Evolutionary conservation across 2,329 filamentous ascomycete species (phyloP).

Genomic region (Pseudonectria buxi): DNA sequence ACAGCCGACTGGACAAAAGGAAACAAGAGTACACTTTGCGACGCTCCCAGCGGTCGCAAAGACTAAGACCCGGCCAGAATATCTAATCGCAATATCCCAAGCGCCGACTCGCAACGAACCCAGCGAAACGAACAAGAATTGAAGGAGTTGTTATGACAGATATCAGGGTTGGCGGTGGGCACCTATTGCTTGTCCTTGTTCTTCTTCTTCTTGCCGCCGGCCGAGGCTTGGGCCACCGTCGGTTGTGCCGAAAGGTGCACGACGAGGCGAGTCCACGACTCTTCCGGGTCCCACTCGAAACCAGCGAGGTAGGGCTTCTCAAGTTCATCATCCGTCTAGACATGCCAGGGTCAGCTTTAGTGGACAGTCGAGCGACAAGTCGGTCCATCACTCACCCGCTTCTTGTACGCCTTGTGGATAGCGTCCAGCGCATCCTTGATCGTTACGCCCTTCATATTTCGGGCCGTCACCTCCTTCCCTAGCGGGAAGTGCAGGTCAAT

Average conservation of each 20-base stretch:
- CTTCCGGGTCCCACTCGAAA: conserved; percentile 94
- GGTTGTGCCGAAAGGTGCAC: conserved; percentile 77
- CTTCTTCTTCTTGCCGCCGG: conserved; percentile 61
- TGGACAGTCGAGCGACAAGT: too few relatives aligned
- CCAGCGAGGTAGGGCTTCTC: conserved; percentile 81
- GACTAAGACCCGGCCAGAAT: conserved; percentile 27
- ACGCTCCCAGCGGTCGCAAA: conserved; percentile 20
- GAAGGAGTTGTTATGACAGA: conserved; percentile 36
- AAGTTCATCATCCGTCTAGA: conserved; percentile 82
- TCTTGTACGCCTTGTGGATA: conserved; percentile 95
- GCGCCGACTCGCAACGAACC: conserved; percentile 35
- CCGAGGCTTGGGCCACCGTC: conserved; percentile 37
- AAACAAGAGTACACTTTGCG: conserved; percentile 22
- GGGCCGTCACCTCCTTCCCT: conserved; percentile 78
- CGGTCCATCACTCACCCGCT: conserved; percentile 83
- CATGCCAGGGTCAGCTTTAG: conserved; percentile 3
- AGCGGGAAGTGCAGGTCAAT: conserved; percentile 90
- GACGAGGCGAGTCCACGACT: conserved; percentile 80
- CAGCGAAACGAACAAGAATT: conserved; percentile 32
- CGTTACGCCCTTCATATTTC: conserved; percentile 90
- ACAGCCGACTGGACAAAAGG: conserved; percentile 15
- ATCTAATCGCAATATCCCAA: conserved; percentile 39
- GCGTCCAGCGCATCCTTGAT: conserved; percentile 96
- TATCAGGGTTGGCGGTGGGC: conserved; percentile 20
- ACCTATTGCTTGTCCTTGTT: conserved; percentile 49